Conservation (phyloP, 164 flowering plant genomes). For the Magnolia kwangsiensis region DNA sequence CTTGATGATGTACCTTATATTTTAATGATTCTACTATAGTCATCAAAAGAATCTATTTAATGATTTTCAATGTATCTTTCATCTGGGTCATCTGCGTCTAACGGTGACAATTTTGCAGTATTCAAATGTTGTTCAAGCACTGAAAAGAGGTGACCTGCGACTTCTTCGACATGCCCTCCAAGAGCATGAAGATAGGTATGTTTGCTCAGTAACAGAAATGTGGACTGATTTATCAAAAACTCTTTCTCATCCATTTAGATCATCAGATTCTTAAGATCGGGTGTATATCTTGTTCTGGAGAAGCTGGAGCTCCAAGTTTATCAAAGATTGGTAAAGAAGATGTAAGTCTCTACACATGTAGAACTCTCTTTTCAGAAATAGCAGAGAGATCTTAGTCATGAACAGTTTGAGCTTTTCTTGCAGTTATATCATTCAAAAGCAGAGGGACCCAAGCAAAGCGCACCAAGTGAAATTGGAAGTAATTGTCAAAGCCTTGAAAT, state of each 20-base stretch:
- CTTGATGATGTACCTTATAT: no score
- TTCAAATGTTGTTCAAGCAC: constrained; percentile 56
- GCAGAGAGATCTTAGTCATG: background rate
- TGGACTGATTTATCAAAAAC: background rate
- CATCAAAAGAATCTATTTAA: no score
- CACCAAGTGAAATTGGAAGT: constrained; percentile 93
- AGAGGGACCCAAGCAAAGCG: constrained; percentile 80
- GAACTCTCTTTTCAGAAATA: background rate
- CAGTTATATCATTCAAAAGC: constrained; percentile 88
- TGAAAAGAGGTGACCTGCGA: constrained; percentile 86
- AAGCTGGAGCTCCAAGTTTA: constrained; percentile 98
- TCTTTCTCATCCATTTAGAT: constrained; percentile 2
- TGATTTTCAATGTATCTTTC: background rate
- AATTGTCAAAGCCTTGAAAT: constrained; percentile 82
- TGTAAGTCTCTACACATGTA: constrained; percentile 43
- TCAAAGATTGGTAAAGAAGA: constrained; percentile 88
- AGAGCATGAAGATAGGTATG: constrained; percentile 82
- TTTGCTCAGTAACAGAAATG: constrained; percentile 1
- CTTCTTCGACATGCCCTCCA: constrained; percentile 85
- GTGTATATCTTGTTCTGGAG: constrained; percentile 95
- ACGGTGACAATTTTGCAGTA: constrained; percentile 43
- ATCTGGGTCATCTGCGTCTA: background rate
- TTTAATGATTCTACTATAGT: no score
- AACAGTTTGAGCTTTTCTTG: constrained; percentile 1
- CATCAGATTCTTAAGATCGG: constrained; percentile 85